Evolutionary conservation across 768 basidiomycete genomes (phyloP).

Genomic region (Xerocomus brunneocitrinus): DNA sequence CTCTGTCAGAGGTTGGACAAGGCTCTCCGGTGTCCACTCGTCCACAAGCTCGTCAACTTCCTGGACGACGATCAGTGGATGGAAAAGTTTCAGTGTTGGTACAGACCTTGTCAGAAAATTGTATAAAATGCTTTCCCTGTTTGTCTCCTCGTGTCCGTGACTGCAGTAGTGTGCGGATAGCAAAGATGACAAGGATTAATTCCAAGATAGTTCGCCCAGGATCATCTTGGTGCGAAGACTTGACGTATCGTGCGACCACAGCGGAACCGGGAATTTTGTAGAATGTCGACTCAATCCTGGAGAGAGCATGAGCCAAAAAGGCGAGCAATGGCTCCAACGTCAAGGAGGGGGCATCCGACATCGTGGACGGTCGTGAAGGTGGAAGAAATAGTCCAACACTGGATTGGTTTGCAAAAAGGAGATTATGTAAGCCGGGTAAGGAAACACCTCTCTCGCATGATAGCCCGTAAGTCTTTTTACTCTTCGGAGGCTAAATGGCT

Average conservation of each 20-base stretch:
- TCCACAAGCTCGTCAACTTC: slow-evolving; percentile 96
- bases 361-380: slow-evolving; percentile 19
- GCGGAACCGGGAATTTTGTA: slow-evolving; percentile 76
- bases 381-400: neutral
- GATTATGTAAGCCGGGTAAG: slow-evolving; percentile 11
- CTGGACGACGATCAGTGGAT: slow-evolving; percentile 35
- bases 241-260: slow-evolving; percentile 86
- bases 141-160: slow-evolving; percentile 84
- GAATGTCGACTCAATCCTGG: slow-evolving; percentile 61
- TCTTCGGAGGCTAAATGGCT: no score
- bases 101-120: slow-evolving; percentile 83
- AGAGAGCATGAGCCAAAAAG: slow-evolving; percentile 58
- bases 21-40: slow-evolving; percentile 88
- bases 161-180: slow-evolving; percentile 85
- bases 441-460: no score
- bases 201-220: slow-evolving; percentile 90
- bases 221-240: slow-evolving; percentile 93
- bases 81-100: neutral
- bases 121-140: slow-evolving; percentile 82
- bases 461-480: no score
- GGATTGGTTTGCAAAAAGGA: neutral
- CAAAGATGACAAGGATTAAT: slow-evolving; percentile 81
- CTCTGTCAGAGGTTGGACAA: slow-evolving; percentile 57
- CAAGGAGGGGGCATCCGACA: slow-evolving; percentile 34
- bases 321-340: slow-evolving; percentile 53